Conservation (phyloP, 306 rosid species). For the Herpetospermum pedunculosum region DNA sequence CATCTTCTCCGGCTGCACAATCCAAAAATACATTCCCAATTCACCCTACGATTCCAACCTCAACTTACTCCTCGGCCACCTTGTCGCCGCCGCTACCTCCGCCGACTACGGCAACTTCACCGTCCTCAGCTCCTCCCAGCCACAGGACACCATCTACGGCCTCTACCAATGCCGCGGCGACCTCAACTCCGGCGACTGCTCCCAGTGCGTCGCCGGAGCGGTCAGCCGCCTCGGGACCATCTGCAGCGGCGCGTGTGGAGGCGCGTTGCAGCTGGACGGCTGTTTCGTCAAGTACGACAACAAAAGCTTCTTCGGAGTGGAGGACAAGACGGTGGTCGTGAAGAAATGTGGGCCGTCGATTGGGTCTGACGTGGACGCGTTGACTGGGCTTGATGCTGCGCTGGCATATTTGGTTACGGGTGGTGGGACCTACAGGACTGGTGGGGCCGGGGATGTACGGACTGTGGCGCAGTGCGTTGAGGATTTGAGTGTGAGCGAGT, state of each 20-base stretch:
- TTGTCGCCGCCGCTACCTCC: slow-evolving; percentile 68
- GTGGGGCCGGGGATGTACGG: slow-evolving; percentile 22
- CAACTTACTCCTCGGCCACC: slow-evolving; percentile 65
- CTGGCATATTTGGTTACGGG: slow-evolving; percentile 32
- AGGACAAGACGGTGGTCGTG: slow-evolving; percentile 64
- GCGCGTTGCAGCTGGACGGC: slow-evolving; percentile 82
- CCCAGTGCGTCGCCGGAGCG: slow-evolving; percentile 38
- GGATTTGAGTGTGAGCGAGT: slow-evolving; percentile 61
- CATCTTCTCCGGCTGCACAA: slow-evolving; percentile 71
- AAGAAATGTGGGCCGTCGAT: slow-evolving; percentile 67
- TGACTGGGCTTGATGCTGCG: slow-evolving; percentile 43
- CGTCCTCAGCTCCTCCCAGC: slow-evolving; percentile 27
- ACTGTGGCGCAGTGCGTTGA: slow-evolving; percentile 81
- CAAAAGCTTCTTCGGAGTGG: slow-evolving; percentile 50
- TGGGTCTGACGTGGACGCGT: slow-evolving; percentile 32
- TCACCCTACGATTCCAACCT: slow-evolving; percentile 63
- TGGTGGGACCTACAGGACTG: slow-evolving; percentile 25
- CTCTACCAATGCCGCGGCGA: slow-evolving; percentile 92
- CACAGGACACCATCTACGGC: slow-evolving; percentile 40
- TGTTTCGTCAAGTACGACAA: slow-evolving; percentile 80
- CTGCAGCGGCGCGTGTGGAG: slow-evolving; percentile 54
- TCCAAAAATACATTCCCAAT: slow-evolving; percentile 35
- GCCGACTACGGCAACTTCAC: slow-evolving; percentile 66
- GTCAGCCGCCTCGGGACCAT: slow-evolving; percentile 52
- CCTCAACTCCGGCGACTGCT: slow-evolving; percentile 44